Evolutionary conservation across 768 basidiomycete species (phyloP).

Genomic region (Tylopilus felleus): DNA sequence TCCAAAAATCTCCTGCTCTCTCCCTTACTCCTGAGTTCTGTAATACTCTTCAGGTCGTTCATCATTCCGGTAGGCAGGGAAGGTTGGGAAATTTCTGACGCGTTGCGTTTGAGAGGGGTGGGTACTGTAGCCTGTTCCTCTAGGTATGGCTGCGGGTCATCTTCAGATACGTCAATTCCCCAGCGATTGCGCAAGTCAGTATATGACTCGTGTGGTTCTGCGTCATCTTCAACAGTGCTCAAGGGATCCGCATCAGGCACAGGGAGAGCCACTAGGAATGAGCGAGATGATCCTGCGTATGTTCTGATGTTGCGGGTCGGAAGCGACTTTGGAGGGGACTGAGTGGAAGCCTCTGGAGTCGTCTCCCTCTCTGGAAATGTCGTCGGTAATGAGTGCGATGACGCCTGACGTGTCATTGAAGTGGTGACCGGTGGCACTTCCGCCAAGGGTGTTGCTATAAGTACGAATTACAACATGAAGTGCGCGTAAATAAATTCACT

Average conservation of each 20-base stretch:
- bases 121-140: background rate
- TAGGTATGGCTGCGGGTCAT: constrained; percentile 49
- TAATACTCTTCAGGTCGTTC: constrained; percentile 76
- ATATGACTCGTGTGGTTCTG: constrained; percentile 67
- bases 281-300: constrained; percentile 76
- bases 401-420: constrained; percentile 19
- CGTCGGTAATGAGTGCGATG: constrained; percentile 23
- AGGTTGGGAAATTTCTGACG: constrained; percentile 37
- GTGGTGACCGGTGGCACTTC: background rate
- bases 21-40: constrained; percentile 76
- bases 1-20: constrained; percentile 78
- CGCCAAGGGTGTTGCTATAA: constrained; percentile 1
- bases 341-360: constrained; percentile 25
- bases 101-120: constrained; percentile 14
- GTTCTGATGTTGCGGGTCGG: constrained; percentile 50
- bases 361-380: constrained; percentile 22
- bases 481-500: background rate
- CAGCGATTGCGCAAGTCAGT: constrained; percentile 68
- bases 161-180: constrained; percentile 80
- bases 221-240: constrained; percentile 44
- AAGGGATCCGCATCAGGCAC: constrained; percentile 27
- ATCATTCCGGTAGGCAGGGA: constrained; percentile 56
- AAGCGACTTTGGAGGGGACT: constrained; percentile 24
- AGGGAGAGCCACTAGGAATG: constrained; percentile 68
- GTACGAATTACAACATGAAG: background rate